A percentile compares a stretch with the other conserved stretches of the same genome.
These are phyloP conservation scores for Hawksworthiomyces lignivorus DNA, from an alignment of 2,329 filamentous ascomycete genomes.

Conservation along the genomic window DNA sequence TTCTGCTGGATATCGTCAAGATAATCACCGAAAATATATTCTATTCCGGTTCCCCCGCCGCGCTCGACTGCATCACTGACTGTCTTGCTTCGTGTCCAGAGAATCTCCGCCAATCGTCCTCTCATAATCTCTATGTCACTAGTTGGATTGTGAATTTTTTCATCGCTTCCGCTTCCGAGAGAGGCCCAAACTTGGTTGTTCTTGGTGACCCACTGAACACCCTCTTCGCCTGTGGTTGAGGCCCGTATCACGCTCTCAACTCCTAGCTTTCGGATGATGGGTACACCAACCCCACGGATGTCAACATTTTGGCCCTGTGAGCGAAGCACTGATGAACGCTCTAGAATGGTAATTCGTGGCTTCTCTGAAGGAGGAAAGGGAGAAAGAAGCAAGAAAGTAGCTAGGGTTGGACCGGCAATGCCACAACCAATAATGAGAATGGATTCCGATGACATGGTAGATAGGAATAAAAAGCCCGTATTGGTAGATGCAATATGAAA, in stretches of 20 bases:
- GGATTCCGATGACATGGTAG: too few species aligned
- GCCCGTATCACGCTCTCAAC: conserved; percentile 28
- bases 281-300: conserved; percentile 34
- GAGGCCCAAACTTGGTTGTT: conserved; percentile 18
- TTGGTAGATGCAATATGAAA: too few species aligned
- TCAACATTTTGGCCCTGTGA: conserved; percentile 38
- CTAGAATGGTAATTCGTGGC: conserved; percentile 32
- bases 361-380: not conserved
- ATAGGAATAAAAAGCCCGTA: too few species aligned
- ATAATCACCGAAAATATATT: conserved; percentile 22
- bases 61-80: conserved; percentile 9
- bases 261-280: conserved; percentile 31
- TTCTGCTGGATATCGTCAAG: conserved; percentile 8
- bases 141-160: conserved; percentile 24
- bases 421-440: conserved; percentile 42
- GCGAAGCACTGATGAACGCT: conserved; percentile 30
- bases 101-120: conserved; percentile 25
- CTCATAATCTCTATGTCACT: conserved; percentile 30
- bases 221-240: conserved; percentile 4
- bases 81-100: conserved; percentile 14
- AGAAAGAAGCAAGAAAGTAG: conserved; percentile 28
- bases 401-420: conserved; percentile 36
- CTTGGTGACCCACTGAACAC: conserved; percentile 25
- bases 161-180: conserved; percentile 22
- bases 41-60: conserved; percentile 19